These are phyloP conservation scores for Cairneyella variabilis DNA, from an alignment of 495 filamentous ascomycete genomes.

Conservation along the genomic window DNA sequence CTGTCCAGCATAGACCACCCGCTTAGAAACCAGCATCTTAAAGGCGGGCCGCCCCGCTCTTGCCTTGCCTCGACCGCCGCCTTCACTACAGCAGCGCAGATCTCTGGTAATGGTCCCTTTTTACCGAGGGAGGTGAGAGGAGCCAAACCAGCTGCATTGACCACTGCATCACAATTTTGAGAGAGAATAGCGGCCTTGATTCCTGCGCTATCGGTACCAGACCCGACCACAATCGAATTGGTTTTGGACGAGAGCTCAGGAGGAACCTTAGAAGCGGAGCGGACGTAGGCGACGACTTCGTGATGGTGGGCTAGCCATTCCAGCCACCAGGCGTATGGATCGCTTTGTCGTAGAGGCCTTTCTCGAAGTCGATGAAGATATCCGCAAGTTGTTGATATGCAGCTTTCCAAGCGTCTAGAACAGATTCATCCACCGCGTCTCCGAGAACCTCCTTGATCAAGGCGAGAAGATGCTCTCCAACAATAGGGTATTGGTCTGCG, in stretches of 20 bases:
- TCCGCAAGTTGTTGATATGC: no score
- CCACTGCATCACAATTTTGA: slow-evolving; percentile 15
- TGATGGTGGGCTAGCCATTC: no score
- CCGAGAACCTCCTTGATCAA: no score
- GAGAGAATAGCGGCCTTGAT: slow-evolving; percentile 14
- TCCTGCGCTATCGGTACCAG: slow-evolving; percentile 8
- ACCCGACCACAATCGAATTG: slow-evolving; percentile 8
- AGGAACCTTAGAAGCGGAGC: slow-evolving; percentile 8
- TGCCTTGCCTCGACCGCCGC: background rate
- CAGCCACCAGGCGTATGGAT: no score
- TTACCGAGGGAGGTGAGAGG: background rate
- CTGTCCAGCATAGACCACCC: background rate
- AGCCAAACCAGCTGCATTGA: slow-evolving; percentile 16
- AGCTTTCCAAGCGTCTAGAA: no score
- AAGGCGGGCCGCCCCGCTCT: background rate
- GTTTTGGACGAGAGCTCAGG: background rate
- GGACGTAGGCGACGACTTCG: slow-evolving; percentile 12
- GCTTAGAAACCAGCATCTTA: slow-evolving; percentile 1
- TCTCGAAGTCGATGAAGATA: no score
- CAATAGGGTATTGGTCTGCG: no score
- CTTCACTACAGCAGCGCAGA: slow-evolving; percentile 8
- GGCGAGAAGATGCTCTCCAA: no score
- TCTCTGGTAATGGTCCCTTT: background rate
- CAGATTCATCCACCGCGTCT: no score
- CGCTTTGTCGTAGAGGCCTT: no score